phyloP scores from a whole-genome alignment of 2,329 filamentous ascomycete genomes.

The Neophaeococcomyces mojaviensis region DNA sequence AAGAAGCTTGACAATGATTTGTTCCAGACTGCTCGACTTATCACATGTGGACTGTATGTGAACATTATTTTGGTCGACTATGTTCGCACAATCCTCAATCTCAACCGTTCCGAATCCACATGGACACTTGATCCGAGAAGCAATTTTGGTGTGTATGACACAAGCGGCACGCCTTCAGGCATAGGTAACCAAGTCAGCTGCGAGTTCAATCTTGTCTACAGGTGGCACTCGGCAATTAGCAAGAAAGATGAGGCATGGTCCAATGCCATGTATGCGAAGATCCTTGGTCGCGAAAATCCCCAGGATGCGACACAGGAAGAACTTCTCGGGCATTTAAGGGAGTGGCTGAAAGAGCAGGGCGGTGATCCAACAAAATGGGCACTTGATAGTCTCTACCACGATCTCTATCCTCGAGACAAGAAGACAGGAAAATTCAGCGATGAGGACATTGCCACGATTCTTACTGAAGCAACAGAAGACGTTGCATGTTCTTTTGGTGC shows the following conservation, averaged over 20 bases:
- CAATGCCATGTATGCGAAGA: constrained; percentile 55
- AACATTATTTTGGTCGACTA: constrained; percentile 26
- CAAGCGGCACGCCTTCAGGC: constrained; percentile 57
- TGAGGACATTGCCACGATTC: constrained; percentile 65
- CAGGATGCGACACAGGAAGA: constrained; percentile 51
- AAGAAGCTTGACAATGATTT: constrained; percentile 45
- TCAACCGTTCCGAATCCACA: constrained; percentile 21
- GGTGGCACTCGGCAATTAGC: constrained; percentile 76
- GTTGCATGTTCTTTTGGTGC: constrained; percentile 58
- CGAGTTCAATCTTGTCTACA: constrained; percentile 82
- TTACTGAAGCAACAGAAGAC: constrained; percentile 65
- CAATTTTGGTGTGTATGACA: constrained; percentile 17
- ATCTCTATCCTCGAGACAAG: constrained; percentile 56
- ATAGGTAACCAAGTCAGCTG: constrained; percentile 77
- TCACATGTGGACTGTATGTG: constrained; percentile 25
- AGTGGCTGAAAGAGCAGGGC: constrained; percentile 55
- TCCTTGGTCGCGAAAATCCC: constrained; percentile 50
- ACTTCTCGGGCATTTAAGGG: constrained; percentile 55
- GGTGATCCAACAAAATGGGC: constrained; percentile 61
- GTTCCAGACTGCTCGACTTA: constrained; percentile 49
- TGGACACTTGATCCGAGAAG: constrained; percentile 26
- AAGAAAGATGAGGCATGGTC: constrained; percentile 75
- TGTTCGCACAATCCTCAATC: constrained; percentile 24
- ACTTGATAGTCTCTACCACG: constrained; percentile 48
- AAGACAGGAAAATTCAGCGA: constrained; percentile 59